A percentile compares a stretch with the other conserved stretches of the same genome.
Evolutionary conservation across 2,329 filamentous ascomycete genomes (phyloP).

Genomic region (Daldinia sp.): DNA sequence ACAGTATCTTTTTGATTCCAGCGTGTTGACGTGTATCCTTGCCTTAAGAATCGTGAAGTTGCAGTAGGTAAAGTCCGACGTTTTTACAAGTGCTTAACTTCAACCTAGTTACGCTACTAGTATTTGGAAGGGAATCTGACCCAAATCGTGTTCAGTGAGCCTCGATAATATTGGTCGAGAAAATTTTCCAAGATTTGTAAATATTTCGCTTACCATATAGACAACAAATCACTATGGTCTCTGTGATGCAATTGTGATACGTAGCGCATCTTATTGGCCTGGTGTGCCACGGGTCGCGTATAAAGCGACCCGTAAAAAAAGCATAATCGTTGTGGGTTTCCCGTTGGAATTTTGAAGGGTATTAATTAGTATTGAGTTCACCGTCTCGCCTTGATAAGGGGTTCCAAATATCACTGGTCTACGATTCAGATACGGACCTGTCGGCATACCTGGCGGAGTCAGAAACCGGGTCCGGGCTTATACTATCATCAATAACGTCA

Average conservation of each 20-base stretch:
- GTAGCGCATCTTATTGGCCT: constrained; percentile 4
- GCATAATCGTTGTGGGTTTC: not conserved
- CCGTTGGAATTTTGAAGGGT: constrained; percentile 1
- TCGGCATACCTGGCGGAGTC: not conserved
- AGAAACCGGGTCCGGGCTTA: constrained; percentile 1
- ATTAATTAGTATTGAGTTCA: constrained; percentile 15
- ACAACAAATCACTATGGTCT: not conserved
- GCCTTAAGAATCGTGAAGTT: not conserved
- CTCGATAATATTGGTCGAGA: not conserved
- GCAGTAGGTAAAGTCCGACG: not conserved
- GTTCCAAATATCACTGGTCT: not conserved
- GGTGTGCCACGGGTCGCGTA: constrained; percentile 3
- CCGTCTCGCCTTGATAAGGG: constrained; percentile 13
- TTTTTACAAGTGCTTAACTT: not conserved
- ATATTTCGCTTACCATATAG: constrained; percentile 13
- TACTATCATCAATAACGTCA: not conserved
- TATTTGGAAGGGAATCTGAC: not conserved
- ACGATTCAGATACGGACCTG: not conserved
- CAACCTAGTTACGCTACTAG: not conserved
- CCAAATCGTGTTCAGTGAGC: not conserved
- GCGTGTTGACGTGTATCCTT: not conserved
- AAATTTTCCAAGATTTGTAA: not conserved
- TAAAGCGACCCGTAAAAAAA: constrained; percentile 1
- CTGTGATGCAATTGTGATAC: not conserved
- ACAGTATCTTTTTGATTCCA: not conserved